Evolutionary conservation across 805 yeast species (phyloP).

Genomic region (Wickerhamomyces subpelliculosus): DNA sequence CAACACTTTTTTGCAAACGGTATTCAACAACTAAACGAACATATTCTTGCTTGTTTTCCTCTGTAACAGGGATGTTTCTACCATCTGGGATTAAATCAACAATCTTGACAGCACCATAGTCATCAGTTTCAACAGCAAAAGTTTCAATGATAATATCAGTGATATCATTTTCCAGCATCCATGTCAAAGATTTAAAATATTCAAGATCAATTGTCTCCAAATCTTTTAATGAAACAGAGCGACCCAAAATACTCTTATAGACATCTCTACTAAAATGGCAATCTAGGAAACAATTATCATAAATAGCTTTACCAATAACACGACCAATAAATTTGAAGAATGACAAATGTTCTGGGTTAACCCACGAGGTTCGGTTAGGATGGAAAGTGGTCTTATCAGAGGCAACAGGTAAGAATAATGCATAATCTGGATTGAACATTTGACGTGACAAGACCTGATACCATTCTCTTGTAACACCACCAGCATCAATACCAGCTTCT

Average conservation of each 20-base stretch:
- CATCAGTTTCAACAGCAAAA: constrained; percentile 88
- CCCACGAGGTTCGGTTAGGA: constrained; percentile 88
- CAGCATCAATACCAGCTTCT: constrained; percentile 96
- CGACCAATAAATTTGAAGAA: constrained; percentile 94
- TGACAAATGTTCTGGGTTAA: constrained; percentile 87
- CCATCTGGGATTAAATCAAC: constrained; percentile 84
- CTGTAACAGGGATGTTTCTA: constrained; percentile 77
- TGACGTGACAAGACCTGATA: constrained; percentile 89
- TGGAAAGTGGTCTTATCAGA: constrained; percentile 92
- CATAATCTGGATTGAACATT: constrained; percentile 94
- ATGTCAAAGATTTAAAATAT: constrained; percentile 82
- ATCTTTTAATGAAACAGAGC: constrained; percentile 79
- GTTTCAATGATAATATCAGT: constrained; percentile 94
- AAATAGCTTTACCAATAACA: constrained; percentile 89
- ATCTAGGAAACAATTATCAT: constrained; percentile 78
- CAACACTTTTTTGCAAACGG: constrained; percentile 72
- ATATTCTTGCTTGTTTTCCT: constrained; percentile 84
- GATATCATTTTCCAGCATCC: constrained; percentile 97
- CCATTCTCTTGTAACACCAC: constrained; percentile 98
- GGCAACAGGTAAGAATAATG: constrained; percentile 83
- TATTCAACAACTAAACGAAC: constrained; percentile 83
- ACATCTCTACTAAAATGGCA: constrained; percentile 95
- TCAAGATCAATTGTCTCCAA: constrained; percentile 92
- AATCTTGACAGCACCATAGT: constrained; percentile 81
- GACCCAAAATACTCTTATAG: constrained; percentile 77